Percentiles rank a stretch among this genome's conserved stretches.
phyloP scores from a whole-genome alignment of 345 rosid genomes.

The Corchorus olitorius region DNA sequence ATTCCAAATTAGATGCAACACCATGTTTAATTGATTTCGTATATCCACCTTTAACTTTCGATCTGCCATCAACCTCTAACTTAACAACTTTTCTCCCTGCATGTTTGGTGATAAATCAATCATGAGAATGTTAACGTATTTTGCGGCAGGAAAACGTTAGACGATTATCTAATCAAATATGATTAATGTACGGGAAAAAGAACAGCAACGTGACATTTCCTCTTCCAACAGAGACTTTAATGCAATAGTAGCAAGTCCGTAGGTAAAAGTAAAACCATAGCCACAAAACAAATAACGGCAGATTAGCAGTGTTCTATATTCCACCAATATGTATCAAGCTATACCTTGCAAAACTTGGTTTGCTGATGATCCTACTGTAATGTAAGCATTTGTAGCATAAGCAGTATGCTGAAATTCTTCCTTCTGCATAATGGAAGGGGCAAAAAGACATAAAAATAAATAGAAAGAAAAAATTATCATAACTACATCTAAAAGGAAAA shows the following conservation, averaged over 20 bases:
- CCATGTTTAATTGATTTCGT: slow-evolving; percentile 53
- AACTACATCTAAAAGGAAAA: slow-evolving; percentile 12
- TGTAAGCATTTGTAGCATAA: slow-evolving; percentile 91
- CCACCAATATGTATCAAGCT: neutral
- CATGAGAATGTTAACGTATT: neutral
- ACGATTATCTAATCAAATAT: neutral
- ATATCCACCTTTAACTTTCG: slow-evolving; percentile 30
- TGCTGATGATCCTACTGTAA: slow-evolving; percentile 77
- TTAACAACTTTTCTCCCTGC: slow-evolving; percentile 65
- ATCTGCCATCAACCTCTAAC: slow-evolving; percentile 57
- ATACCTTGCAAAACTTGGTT: slow-evolving; percentile 80
- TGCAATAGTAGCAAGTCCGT: neutral
- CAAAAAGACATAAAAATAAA: neutral
- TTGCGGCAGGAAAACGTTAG: neutral
- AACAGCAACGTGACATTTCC: neutral
- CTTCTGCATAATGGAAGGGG: slow-evolving; percentile 43
- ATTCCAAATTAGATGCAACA: slow-evolving; percentile 52
- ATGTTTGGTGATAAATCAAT: neutral
- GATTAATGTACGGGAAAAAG: neutral
- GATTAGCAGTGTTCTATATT: neutral
- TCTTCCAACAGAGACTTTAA: neutral
- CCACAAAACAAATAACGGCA: neutral
- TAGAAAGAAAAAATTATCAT: neutral
- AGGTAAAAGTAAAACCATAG: neutral
- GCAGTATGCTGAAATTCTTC: slow-evolving; percentile 98